A percentile compares a stretch with the other conserved stretches of the same genome.
These are phyloP conservation scores for sunflower (Helianthus annuus) DNA, from an alignment of 129 eudicot species.

Conservation along the genomic window HanXRQr2.0-SUNRISE NC_035444.2:54248505-54249004, in stretches of 20 bases:
- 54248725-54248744: constrained; percentile 32
- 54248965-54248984: not conserved
- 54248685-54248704: constrained; percentile 32
- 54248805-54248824: constrained; percentile 38
- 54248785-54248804: constrained; percentile 32
- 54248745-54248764: constrained; percentile 28
- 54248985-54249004: not conserved
- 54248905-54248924: constrained; percentile 22
- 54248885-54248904: constrained; percentile 42
- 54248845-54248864: constrained; percentile 42
- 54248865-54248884: constrained; percentile 45
- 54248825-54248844: constrained; percentile 34
- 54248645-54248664: constrained; percentile 40
- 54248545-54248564: too few species aligned
- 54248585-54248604: constrained; percentile 1
- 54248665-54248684: constrained; percentile 32
- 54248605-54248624: constrained; percentile 36
- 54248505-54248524: too few species aligned
- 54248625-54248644: constrained; percentile 43
- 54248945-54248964: too few species aligned
- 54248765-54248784: constrained; percentile 32
- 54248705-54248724: constrained; percentile 34
- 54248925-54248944: not conserved
- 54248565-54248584: too few species aligned
- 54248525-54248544: too few species aligned